These are phyloP conservation scores for Thraustochytrium striatum DNA, from an alignment of 352 stramenopile genomes.

Conservation along the genomic window DNA sequence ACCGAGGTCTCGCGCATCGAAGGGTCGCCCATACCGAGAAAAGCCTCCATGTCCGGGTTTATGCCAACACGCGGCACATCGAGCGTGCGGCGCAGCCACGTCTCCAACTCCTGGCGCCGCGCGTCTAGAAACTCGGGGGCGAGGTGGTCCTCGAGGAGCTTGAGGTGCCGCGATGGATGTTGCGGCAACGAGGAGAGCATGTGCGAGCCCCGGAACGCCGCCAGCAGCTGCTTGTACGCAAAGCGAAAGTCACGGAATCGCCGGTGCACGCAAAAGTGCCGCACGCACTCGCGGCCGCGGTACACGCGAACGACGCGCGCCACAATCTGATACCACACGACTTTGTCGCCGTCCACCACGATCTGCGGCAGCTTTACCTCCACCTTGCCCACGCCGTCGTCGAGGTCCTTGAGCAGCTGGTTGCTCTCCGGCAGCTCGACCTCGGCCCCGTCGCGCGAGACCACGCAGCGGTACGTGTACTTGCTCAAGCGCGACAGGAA, in stretches of 20 bases:
- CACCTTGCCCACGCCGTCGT: neutral
- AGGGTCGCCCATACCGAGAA: constrained; percentile 32
- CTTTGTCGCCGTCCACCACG: constrained; percentile 15
- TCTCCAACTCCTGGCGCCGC: constrained; percentile 29
- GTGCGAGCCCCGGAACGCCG: constrained; percentile 20
- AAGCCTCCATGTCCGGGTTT: constrained; percentile 42
- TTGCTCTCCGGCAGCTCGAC: constrained; percentile 32
- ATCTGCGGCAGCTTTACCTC: constrained; percentile 1
- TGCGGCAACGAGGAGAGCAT: constrained; percentile 32
- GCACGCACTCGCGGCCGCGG: neutral
- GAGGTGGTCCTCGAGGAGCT: constrained; percentile 33
- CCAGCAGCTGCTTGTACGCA: constrained; percentile 9
- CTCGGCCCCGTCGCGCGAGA: neutral
- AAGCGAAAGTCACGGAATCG: constrained; percentile 43
- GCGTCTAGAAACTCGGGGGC: constrained; percentile 6
- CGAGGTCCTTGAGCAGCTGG: constrained; percentile 14
- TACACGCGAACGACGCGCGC: constrained; percentile 12
- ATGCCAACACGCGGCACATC: constrained; percentile 4
- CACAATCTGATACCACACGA: constrained; percentile 21
- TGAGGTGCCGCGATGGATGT: constrained; percentile 13
- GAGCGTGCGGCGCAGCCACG: constrained; percentile 12
- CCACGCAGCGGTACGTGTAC: constrained; percentile 13
- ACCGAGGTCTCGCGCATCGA: constrained; percentile 29
- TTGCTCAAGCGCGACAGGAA: neutral
- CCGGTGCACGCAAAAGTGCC: constrained; percentile 32